Conservation (phyloP, 129 eudicot genomes). For the sunflower (Helianthus annuus) region DNA sequence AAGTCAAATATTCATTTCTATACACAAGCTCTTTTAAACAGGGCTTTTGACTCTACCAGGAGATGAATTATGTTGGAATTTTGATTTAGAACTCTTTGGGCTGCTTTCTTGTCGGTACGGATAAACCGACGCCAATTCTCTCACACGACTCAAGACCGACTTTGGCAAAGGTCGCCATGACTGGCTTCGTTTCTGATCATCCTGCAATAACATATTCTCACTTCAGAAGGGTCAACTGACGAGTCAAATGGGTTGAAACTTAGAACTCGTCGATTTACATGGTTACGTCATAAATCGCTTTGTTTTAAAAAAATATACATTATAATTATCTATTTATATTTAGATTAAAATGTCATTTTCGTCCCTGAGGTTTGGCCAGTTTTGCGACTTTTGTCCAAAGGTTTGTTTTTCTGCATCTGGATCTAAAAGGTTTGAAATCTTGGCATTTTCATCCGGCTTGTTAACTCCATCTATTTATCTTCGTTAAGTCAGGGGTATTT, state of each 20-base stretch:
- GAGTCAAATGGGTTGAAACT: background rate
- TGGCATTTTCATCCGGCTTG: too few species aligned
- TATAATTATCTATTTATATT: background rate
- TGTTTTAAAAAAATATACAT: background rate
- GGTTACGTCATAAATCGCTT: background rate
- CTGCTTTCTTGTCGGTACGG: constrained; percentile 57
- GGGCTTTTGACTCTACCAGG: constrained; percentile 39
- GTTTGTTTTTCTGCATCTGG: too few species aligned
- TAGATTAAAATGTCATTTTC: too few species aligned
- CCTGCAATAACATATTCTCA: constrained; percentile 35
- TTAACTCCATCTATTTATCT: too few species aligned
- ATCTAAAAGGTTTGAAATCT: too few species aligned
- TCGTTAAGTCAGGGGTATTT: too few species aligned
- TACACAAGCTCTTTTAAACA: constrained; percentile 34
- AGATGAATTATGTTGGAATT: constrained; percentile 40
- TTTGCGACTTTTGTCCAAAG: too few species aligned
- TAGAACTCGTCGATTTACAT: background rate
- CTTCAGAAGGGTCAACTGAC: background rate
- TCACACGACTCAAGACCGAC: constrained; percentile 60
- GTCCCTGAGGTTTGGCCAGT: too few species aligned
- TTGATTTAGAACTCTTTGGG: constrained; percentile 43
- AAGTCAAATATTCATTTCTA: constrained; percentile 32
- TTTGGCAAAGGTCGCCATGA: constrained; percentile 86
- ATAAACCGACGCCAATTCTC: constrained; percentile 58
- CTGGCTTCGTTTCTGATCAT: constrained; percentile 52